Percentiles rank a stretch among this genome's conserved stretches.
phyloP scores from a whole-genome alignment of 805 yeast genomes.

The Kregervanrija delftensis region DNA sequence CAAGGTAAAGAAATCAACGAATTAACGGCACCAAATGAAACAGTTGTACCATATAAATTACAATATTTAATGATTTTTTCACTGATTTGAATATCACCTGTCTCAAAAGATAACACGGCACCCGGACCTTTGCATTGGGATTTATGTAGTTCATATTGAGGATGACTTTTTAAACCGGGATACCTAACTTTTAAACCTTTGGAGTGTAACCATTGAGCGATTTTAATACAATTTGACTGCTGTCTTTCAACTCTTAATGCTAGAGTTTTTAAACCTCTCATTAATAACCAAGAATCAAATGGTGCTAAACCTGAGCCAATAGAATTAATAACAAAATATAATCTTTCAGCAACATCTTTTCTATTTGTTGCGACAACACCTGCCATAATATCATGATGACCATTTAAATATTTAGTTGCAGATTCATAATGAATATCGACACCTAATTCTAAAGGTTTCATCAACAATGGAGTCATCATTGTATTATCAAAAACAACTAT shows the following conservation, averaged over 20 bases:
- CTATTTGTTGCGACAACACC: constrained; percentile 76
- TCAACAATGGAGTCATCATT: constrained; percentile 88
- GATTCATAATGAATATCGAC: constrained; percentile 91
- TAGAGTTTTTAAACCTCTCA: constrained; percentile 84
- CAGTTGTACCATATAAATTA: constrained; percentile 79
- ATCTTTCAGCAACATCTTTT: constrained; percentile 54
- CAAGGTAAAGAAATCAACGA: constrained; percentile 92
- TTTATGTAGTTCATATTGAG: constrained; percentile 73
- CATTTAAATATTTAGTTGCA: constrained; percentile 87
- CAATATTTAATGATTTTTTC: constrained; percentile 72
- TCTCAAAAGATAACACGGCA: constrained; percentile 83
- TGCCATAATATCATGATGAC: constrained; percentile 97
- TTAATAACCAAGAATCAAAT: constrained; percentile 83
- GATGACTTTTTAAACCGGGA: constrained; percentile 79
- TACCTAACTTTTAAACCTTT: constrained; percentile 73
- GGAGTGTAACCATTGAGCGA: constrained; percentile 66
- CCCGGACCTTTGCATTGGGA: constrained; percentile 80
- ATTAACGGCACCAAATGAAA: constrained; percentile 91
- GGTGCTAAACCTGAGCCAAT: constrained; percentile 91
- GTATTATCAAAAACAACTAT: constrained; percentile 88
- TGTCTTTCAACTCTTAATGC: constrained; percentile 83
- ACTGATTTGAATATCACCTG: constrained; percentile 62
- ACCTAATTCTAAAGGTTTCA: constrained; percentile 80
- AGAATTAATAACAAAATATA: constrained; percentile 77
- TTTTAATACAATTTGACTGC: constrained; percentile 67